These are phyloP conservation scores for Plantago coronopus DNA, from an alignment of 305 asterid species.

Conservation along the genomic window DNA sequence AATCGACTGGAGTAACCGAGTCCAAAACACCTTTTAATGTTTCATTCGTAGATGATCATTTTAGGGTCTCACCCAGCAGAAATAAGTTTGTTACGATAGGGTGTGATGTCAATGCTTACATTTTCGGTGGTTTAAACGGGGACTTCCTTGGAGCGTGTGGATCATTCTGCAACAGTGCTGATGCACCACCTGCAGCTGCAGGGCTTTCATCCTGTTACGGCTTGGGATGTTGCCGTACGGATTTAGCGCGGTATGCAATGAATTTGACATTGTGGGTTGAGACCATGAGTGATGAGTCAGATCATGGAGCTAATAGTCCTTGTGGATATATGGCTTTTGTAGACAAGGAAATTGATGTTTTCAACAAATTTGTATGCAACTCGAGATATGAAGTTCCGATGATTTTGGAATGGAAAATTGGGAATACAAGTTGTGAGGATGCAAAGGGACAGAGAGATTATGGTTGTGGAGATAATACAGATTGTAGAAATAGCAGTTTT, in stretches of 20 bases:
- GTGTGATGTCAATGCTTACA: background rate
- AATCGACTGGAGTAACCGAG: background rate
- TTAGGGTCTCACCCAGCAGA: background rate
- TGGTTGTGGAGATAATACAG: constrained; percentile 23
- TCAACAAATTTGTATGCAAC: background rate
- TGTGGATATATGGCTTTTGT: constrained; percentile 34
- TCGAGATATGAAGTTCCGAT: constrained; percentile 9
- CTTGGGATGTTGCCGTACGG: constrained; percentile 36
- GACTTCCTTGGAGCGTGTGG: constrained; percentile 23
- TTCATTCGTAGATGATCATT: background rate
- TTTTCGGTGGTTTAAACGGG: background rate
- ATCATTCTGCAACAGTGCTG: constrained; percentile 26
- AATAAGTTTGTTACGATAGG: background rate
- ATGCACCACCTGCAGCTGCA: constrained; percentile 22
- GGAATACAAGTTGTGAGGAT: constrained; percentile 21
- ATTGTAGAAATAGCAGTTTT: constrained; percentile 29
- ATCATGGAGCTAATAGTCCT: constrained; percentile 6
- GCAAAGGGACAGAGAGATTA: background rate
- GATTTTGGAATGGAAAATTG: constrained; percentile 35
- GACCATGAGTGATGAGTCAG: background rate
- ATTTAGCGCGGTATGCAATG: constrained; percentile 28
- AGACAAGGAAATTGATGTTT: constrained; percentile 20
- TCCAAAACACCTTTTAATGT: background rate
- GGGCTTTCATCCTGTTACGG: constrained; percentile 25
- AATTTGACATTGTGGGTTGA: constrained; percentile 8